Evolutionary conservation across 495 filamentous ascomycete species (phyloP).

Genomic region (Hypomontagnella submonticulosa): DNA sequence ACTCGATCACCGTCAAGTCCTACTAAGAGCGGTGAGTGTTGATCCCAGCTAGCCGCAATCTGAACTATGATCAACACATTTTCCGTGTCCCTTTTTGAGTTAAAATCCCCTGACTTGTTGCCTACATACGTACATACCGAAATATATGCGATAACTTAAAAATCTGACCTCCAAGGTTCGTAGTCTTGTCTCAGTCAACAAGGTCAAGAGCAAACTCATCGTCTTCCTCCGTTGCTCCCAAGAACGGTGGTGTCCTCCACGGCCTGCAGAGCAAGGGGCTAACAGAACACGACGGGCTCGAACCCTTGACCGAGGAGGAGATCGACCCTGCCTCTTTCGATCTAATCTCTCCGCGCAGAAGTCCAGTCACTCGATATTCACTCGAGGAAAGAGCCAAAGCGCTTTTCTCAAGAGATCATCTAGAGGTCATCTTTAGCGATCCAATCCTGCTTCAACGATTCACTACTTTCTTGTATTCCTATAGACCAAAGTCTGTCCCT

Average conservation of each 20-base stretch:
- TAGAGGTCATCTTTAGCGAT: conserved; percentile 71
- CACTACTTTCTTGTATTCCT: conserved; percentile 70
- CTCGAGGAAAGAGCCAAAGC: conserved; percentile 71
- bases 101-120: neutral
- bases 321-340: conserved; percentile 64
- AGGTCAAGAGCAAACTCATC: conserved; percentile 31
- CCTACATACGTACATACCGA: neutral
- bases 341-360: conserved; percentile 55
- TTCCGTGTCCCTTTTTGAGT: neutral
- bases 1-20: conserved; percentile 23
- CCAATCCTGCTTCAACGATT: conserved; percentile 69
- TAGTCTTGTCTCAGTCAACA: conserved; percentile 24
- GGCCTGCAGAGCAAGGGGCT: conserved; percentile 47
- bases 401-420: conserved; percentile 73
- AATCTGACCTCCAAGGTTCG: conserved; percentile 4
- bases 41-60: neutral
- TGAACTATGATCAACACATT: neutral
- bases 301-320: conserved; percentile 60
- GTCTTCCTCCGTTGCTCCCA: conserved; percentile 34
- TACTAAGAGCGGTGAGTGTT: conserved; percentile 23
- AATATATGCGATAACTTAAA: neutral
- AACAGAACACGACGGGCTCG: conserved; percentile 57
- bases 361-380: conserved; percentile 50
- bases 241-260: conserved; percentile 49
- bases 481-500: conserved; percentile 70